Percentiles rank a stretch among this genome's conserved stretches.
Conservation (phyloP, 768 basidiomycete species). For the Trametes meyenii region DNA sequence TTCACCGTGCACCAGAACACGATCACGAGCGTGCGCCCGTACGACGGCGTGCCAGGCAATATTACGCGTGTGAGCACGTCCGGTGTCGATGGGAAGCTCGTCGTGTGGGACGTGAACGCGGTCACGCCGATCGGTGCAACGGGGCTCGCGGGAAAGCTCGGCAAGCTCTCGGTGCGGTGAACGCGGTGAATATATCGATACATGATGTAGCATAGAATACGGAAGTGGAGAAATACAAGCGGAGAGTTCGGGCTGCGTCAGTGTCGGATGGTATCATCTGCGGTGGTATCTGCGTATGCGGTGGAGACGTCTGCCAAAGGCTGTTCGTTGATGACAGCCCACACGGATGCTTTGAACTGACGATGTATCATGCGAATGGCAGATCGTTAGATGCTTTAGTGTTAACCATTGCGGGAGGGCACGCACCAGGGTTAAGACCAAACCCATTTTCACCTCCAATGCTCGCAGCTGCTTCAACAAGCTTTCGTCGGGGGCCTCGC, state of each 20-base stretch:
- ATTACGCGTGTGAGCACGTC: constrained; percentile 85
- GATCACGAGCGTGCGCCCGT: constrained; percentile 87
- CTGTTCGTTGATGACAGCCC: constrained; percentile 90
- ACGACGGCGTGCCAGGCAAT: constrained; percentile 56
- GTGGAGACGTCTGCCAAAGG: constrained; percentile 38
- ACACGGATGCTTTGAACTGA: constrained; percentile 95
- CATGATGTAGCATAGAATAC: constrained; percentile 14
- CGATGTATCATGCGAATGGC: neutral
- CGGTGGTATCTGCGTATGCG: constrained; percentile 27
- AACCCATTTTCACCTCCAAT: constrained; percentile 92
- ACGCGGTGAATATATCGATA: constrained; percentile 21
- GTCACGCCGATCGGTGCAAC: constrained; percentile 46
- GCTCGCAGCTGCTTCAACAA: constrained; percentile 76
- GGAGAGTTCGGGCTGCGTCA: constrained; percentile 7
- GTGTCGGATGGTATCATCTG: constrained; percentile 29
- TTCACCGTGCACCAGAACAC: constrained; percentile 97
- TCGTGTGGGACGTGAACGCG: constrained; percentile 82
- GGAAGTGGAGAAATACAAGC: constrained; percentile 8
- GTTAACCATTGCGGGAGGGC: constrained; percentile 10
- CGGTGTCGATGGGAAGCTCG: constrained; percentile 92
- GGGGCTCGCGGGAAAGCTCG: constrained; percentile 31
- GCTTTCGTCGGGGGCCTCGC: constrained; percentile 75
- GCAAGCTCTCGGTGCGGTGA: constrained; percentile 33
- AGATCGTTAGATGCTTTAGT: neutral
- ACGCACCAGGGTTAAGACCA: constrained; percentile 87